Evolutionary conservation across 176 grass and related monocot genomes (phyloP).

Genomic region (barley (Hordeum vulgare)): MorexV3_pseudomolecules_assembly NC_058524.1:134657216-134657715

Average conservation of each 20-base stretch:
- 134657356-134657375: neutral
- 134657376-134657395: neutral
- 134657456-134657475: conserved; percentile 53
- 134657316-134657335: conserved; percentile 44
- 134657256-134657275: conserved; percentile 79
- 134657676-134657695: too few species aligned
- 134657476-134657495: conserved; percentile 22
- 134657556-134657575: conserved; percentile 50
- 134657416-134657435: conserved; percentile 82
- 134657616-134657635: too few species aligned
- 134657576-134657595: too few species aligned
- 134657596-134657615: too few species aligned
- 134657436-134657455: conserved; percentile 48
- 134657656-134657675: too few species aligned
- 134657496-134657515: neutral
- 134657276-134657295: conserved; percentile 67
- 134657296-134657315: conserved; percentile 80
- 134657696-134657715: too few species aligned
- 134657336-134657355: too few species aligned
- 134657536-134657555: neutral
- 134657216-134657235: conserved; percentile 64
- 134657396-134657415: conserved; percentile 60
- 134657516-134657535: neutral
- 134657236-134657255: conserved; percentile 70
- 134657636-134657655: too few species aligned